Evolutionary conservation across 2,329 filamentous ascomycete species (phyloP).

Genomic region (Hypocrella siamensis): DNA sequence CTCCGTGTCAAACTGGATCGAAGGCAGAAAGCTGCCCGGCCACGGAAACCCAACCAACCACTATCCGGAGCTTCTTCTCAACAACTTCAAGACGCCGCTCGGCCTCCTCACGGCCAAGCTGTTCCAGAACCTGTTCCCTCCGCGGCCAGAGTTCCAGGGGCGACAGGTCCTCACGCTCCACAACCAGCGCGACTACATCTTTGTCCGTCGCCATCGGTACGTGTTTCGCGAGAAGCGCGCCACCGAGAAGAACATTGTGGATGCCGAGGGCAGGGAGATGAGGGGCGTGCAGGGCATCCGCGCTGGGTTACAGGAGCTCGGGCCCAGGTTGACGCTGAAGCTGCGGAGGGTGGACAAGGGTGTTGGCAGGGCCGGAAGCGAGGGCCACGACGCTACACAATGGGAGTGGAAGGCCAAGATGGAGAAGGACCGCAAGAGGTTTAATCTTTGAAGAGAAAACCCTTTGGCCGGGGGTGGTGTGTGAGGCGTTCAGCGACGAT

Average conservation of each 20-base stretch:
- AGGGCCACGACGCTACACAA: slow-evolving; percentile 61
- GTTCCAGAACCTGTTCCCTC: slow-evolving; percentile 48
- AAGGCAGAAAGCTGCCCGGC: slow-evolving; percentile 73
- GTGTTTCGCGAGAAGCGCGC: slow-evolving; percentile 78
- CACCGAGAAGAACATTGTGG: slow-evolving; percentile 76
- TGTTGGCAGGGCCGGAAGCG: slow-evolving; percentile 52
- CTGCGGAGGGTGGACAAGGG: slow-evolving; percentile 82
- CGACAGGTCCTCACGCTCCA: slow-evolving; percentile 84
- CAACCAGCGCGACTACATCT: slow-evolving; percentile 94
- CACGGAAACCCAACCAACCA: slow-evolving; percentile 82
- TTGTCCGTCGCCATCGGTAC: slow-evolving; percentile 79
- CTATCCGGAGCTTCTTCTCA: slow-evolving; percentile 78
- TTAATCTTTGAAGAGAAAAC: slow-evolving; percentile 90
- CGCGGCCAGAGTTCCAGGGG: slow-evolving; percentile 67
- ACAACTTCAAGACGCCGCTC: slow-evolving; percentile 88
- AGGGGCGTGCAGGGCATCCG: slow-evolving; percentile 75
- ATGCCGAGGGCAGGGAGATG: slow-evolving; percentile 66
- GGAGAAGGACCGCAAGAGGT: slow-evolving; percentile 88
- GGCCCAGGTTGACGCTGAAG: slow-evolving; percentile 63
- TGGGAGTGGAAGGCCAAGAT: slow-evolving; percentile 96
- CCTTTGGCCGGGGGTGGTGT: too few species aligned
- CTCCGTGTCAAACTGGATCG: slow-evolving; percentile 76
- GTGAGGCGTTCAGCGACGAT: too few species aligned
- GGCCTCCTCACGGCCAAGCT: slow-evolving; percentile 77
- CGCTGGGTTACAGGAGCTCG: slow-evolving; percentile 79